These are phyloP conservation scores for Trametes cingulata DNA, from an alignment of 768 basidiomycete species.

Conservation along the genomic window DNA sequence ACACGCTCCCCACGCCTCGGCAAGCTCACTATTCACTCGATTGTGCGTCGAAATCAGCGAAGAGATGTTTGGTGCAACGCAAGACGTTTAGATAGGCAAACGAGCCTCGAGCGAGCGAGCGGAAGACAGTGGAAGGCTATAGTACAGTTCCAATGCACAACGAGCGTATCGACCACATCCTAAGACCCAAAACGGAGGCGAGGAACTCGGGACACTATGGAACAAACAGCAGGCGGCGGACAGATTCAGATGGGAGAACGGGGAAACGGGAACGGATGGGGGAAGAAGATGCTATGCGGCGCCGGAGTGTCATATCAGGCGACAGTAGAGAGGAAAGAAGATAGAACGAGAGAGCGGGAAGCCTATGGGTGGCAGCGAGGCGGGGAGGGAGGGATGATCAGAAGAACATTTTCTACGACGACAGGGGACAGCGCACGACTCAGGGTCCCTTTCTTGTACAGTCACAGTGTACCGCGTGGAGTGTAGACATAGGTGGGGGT, in stretches of 20 bases:
- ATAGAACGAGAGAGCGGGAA: background rate
- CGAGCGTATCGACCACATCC: constrained; percentile 12
- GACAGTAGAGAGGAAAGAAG: background rate
- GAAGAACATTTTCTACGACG: constrained; percentile 7
- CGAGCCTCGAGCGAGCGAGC: background rate
- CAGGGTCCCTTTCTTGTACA: constrained; percentile 13
- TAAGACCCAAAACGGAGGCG: constrained; percentile 17
- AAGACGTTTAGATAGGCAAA: background rate
- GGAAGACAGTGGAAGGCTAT: constrained; percentile 5
- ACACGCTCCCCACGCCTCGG: too few relatives aligned
- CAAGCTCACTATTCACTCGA: too few relatives aligned
- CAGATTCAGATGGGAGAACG: background rate
- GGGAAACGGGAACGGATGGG: background rate
- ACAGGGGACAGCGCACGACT: constrained; percentile 2
- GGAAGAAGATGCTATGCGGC: background rate
- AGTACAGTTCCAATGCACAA: constrained; percentile 21
- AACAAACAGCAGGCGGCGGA: background rate
- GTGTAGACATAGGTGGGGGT: background rate
- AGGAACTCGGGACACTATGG: background rate
- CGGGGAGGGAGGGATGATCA: background rate
- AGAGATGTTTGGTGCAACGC: background rate
- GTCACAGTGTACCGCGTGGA: constrained; percentile 12
- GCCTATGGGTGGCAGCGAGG: background rate
- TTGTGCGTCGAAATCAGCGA: background rate
- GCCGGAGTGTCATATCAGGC: constrained; percentile 3